These are phyloP conservation scores for Diaporthe amygdali DNA, from an alignment of 2,329 filamentous ascomycete species.

Conservation along the genomic window DNA sequence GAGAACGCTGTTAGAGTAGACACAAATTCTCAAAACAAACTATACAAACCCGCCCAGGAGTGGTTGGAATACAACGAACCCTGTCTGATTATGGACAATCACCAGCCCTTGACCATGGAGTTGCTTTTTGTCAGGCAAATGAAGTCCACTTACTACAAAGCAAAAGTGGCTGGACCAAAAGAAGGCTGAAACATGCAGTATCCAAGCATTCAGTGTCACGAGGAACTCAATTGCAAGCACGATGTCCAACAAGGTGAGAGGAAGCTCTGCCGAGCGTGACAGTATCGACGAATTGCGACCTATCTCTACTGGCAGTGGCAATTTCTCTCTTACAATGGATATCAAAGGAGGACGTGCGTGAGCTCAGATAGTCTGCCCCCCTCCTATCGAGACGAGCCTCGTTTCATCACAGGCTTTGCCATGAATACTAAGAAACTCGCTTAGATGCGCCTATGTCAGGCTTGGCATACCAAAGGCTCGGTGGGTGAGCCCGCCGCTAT, in stretches of 20 bases:
- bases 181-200: not conserved
- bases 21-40: not conserved
- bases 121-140: too few species aligned
- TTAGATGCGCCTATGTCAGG: not conserved
- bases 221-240: not conserved
- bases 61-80: not conserved
- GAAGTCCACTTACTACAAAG: not conserved
- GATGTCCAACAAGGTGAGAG: not conserved
- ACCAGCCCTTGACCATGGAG: not conserved
- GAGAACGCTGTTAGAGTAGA: not conserved
- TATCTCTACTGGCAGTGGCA: not conserved
- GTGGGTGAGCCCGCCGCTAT: constrained; percentile 1
- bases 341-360: not conserved
- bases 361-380: not conserved
- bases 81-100: too few species aligned
- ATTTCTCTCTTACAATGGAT: not conserved
- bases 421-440: not conserved
- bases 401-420: constrained; percentile 16
- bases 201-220: not conserved
- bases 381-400: constrained; percentile 12
- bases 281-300: not conserved
- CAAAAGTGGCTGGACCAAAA: not conserved
- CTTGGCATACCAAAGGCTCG: not conserved
- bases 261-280: not conserved
- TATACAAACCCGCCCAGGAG: too few species aligned